Base-by-base conservation (phyloP, 1,284 basidiomycete genomes). In the Nidula niveotomentosa region DNA sequence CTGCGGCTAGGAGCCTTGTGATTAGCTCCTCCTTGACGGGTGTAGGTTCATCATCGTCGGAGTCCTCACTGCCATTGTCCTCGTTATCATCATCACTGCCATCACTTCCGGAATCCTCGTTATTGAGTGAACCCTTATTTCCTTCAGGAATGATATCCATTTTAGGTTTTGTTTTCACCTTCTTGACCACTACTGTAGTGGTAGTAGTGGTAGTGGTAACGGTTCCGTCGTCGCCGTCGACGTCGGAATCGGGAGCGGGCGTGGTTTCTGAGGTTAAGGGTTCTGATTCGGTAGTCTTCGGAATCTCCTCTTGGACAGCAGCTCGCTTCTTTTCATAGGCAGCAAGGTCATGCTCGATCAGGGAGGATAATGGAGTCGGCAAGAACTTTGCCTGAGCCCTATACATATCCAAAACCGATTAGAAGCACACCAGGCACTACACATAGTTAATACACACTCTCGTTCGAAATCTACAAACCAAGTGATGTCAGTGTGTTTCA, bases 321-420 rank as follows among this genome's bases (percentile, higher is more conserved):
- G 66, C 61, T 51, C 65, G 59, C 50, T 62, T 64, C 56, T 64
- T 66, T 44, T 67, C 60, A 35, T 65, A 65, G 18, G 60, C 58
- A 37, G 62, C 59, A 13, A 66, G 58, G 53, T 74, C 71, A 2
- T 53, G 52, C 34, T 66, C 57, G 49, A 66, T 65, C 9, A 70
- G 59, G 3, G 55, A 49, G 10, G 64, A 56, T 36, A 70, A 53
- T 8, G 59, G 33, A 2, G 58, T 62, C 2, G 68, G 61, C 10
- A 67, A 56, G 56, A 60, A 65, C 41, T 56, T 56, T 10, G 60
- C 54, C 23, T 68, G 59, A 6, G 57, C 56, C 12, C 66, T 65
- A 50, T 35, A 36, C 56, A 6, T 58, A 52, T 46, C 39, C 46
- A 35, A n/a, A 30, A 34, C 41, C 30, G 23, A 35, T 39, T 6